Percentiles rank a stretch among this genome's conserved stretches.
phyloP scores from a whole-genome alignment of 108 stramenopile species.

The Cyclotella kingstonii region DNA sequence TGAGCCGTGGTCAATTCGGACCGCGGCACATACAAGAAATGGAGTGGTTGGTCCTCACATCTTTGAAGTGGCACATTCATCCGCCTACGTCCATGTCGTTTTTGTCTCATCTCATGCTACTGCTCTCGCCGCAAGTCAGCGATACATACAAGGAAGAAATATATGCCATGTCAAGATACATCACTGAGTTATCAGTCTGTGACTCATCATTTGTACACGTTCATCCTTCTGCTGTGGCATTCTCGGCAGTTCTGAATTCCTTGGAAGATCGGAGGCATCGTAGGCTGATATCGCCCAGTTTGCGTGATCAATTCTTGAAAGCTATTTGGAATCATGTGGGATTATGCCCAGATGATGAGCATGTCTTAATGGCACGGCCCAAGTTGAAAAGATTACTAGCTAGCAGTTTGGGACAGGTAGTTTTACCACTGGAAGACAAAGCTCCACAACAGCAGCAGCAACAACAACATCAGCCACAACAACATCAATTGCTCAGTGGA shows the following conservation, averaged over 20 bases:
- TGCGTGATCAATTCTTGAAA: constrained; percentile 36
- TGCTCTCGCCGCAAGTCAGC: constrained; percentile 54
- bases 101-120: constrained; percentile 50
- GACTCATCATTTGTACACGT: constrained; percentile 64
- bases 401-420: constrained; percentile 28
- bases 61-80: constrained; percentile 67
- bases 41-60: constrained; percentile 58
- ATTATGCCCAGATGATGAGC: constrained; percentile 21
- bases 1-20: constrained; percentile 73
- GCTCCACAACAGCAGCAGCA: constrained; percentile 14
- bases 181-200: constrained; percentile 66
- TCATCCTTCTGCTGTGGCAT: constrained; percentile 55
- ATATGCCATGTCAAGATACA: constrained; percentile 61
- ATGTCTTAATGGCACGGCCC: constrained; percentile 27
- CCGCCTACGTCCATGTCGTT: constrained; percentile 70
- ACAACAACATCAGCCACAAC: constrained; percentile 1
- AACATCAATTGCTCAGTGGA: constrained; percentile 2
- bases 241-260: constrained; percentile 65
- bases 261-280: constrained; percentile 44
- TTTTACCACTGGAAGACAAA: constrained; percentile 3
- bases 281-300: constrained; percentile 2
- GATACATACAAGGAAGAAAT: constrained; percentile 59
- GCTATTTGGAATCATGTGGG: constrained; percentile 32
- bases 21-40: constrained; percentile 70
- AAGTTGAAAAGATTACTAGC: constrained; percentile 26